Evolutionary conservation across 2,329 filamentous ascomycete species (phyloP).

Genomic region (Zarea fungicola): DNA sequence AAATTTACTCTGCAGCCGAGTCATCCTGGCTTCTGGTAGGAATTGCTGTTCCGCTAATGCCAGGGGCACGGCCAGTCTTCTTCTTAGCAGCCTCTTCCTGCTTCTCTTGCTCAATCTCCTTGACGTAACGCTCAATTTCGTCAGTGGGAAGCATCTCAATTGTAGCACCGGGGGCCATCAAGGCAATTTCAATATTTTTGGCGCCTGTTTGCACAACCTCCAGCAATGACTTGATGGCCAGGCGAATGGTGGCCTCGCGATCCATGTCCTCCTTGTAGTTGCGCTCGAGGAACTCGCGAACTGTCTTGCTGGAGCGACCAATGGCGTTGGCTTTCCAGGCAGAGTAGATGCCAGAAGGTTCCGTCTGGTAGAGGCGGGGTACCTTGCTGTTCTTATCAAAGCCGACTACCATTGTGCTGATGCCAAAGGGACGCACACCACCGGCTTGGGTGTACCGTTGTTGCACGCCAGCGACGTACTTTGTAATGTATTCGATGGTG

Average conservation of each 20-base stretch:
- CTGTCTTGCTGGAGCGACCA: conserved; percentile 96
- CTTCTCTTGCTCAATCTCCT: conserved; percentile 99
- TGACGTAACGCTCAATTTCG: conserved; percentile 95
- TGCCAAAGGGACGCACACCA: conserved; percentile 96
- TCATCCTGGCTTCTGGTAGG: conserved; percentile 56
- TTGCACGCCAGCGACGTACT: conserved; percentile 96
- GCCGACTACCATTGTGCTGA: conserved; percentile 96
- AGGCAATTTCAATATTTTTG: conserved; percentile 99
- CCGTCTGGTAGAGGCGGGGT: conserved; percentile 92
- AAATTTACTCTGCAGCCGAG: conserved; percentile 28
- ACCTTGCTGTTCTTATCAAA: conserved; percentile 90
- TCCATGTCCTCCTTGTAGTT: conserved; percentile 99
- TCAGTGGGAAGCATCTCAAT: conserved; percentile 93
- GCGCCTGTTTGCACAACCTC: conserved; percentile 98
- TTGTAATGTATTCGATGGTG: conserved; percentile 98
- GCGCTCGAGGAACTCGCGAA: conserved; percentile 95
- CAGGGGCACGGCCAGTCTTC: conserved; percentile 75
- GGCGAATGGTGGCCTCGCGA: conserved; percentile 87
- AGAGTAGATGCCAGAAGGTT: conserved; percentile 98
- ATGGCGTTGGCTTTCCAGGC: conserved; percentile 99
- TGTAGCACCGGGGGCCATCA: conserved; percentile 88
- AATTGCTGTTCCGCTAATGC: conserved; percentile 66
- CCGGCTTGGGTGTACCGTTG: conserved; percentile 98
- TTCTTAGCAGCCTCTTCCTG: conserved; percentile 97
- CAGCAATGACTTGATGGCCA: conserved; percentile 95